Evolutionary conservation across 371 early-diverging fungal species (phyloP).

Genomic region (Sanchytrium tribonematis): DNA sequence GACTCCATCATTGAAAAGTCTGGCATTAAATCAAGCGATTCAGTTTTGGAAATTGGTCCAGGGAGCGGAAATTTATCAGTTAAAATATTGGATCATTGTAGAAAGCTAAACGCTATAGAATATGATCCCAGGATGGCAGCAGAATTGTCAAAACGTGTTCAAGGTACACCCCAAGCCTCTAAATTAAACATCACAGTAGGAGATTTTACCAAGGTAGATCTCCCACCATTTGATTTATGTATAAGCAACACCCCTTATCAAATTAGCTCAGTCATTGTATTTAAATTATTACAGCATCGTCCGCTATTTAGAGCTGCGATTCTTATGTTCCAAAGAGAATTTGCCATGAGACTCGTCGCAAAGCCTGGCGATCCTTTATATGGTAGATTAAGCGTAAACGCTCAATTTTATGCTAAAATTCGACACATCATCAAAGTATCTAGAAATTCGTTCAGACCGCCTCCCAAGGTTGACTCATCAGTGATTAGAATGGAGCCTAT

Average conservation of each 20-base stretch:
- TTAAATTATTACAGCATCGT: slow-evolving; percentile 82
- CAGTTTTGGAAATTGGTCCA: slow-evolving; percentile 94
- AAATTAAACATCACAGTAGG: slow-evolving; percentile 86
- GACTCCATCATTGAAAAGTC: slow-evolving; percentile 95
- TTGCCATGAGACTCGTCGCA: slow-evolving; percentile 89
- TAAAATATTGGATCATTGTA: slow-evolving; percentile 41
- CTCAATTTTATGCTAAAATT: slow-evolving; percentile 86
- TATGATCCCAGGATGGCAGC: slow-evolving; percentile 91
- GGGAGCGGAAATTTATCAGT: slow-evolving; percentile 99
- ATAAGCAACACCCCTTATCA: slow-evolving; percentile 99
- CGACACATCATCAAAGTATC: slow-evolving; percentile 91
- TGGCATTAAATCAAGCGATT: slow-evolving; percentile 63
- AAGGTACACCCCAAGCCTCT: slow-evolving; percentile 51
- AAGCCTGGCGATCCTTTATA: slow-evolving; percentile 78
- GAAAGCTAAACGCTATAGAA: slow-evolving; percentile 47
- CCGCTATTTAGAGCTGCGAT: slow-evolving; percentile 57
- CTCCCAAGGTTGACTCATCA: slow-evolving; percentile 91
- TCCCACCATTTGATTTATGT: slow-evolving; percentile 97
- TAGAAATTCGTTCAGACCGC: slow-evolving; percentile 95
- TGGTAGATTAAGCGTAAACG: slow-evolving; percentile 84
- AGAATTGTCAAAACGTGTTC: slow-evolving; percentile 88
- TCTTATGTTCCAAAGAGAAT: slow-evolving; percentile 99
- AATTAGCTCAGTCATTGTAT: slow-evolving; percentile 67
- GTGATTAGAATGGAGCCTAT: slow-evolving; percentile 85
- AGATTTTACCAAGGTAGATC: slow-evolving; percentile 82